phyloP scores from a whole-genome alignment of 495 filamentous ascomycete species.

The Ascodesmis nigricans region DNA sequence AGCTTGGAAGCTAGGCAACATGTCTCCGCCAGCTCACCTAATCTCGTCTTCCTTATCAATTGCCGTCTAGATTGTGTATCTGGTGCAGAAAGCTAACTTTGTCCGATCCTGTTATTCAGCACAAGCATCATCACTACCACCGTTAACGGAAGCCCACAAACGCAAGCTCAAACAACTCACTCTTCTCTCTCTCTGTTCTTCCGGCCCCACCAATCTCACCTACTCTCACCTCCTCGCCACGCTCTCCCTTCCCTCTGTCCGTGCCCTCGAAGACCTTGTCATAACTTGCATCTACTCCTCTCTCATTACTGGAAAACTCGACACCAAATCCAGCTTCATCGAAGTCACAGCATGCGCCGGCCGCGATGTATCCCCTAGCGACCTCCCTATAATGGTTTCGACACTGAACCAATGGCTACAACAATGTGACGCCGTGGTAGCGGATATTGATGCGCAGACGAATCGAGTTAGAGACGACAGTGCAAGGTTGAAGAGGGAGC shows the following conservation, averaged over 20 bases:
- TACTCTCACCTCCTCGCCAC: slow-evolving; percentile 43
- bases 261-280: slow-evolving; percentile 72
- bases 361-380: slow-evolving; percentile 55
- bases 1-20: too few relatives aligned
- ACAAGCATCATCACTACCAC: slow-evolving; percentile 37
- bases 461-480: slow-evolving; percentile 28
- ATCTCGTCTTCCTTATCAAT: too few relatives aligned
- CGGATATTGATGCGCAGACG: slow-evolving; percentile 40
- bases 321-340: slow-evolving; percentile 47
- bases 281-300: slow-evolving; percentile 74
- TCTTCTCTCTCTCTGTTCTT: slow-evolving; percentile 50
- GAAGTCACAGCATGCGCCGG: slow-evolving; percentile 60
- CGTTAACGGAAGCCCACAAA: slow-evolving; percentile 46
- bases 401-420: slow-evolving; percentile 50
- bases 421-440: slow-evolving; percentile 53
- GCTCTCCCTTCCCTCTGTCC: slow-evolving; percentile 42
- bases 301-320: slow-evolving; percentile 59
- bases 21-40: too few relatives aligned
- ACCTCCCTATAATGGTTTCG: slow-evolving; percentile 40
- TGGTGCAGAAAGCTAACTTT: too few relatives aligned
- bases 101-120: too few relatives aligned
- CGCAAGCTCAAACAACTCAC: slow-evolving; percentile 82
- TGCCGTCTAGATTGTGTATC: too few relatives aligned
- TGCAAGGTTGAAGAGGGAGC: slow-evolving; percentile 26
- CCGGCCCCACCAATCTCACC: slow-evolving; percentile 37